Conservation (phyloP, 2,329 filamentous ascomycete genomes). For the Claviceps sp. region DNA sequence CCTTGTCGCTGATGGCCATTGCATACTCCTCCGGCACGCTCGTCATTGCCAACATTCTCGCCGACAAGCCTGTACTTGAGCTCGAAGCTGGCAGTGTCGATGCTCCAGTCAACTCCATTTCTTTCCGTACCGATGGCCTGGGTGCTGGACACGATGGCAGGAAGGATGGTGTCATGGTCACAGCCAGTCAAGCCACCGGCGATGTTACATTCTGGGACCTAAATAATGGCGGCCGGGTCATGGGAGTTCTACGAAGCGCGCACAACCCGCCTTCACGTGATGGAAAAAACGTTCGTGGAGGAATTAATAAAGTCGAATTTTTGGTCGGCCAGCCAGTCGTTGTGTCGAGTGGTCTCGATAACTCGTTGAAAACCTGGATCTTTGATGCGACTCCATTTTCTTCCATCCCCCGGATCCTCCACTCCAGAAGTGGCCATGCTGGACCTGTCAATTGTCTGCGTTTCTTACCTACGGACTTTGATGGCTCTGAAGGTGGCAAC, state of each 20-base stretch:
- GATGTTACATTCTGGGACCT: constrained; percentile 96
- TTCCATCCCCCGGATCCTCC: constrained; percentile 70
- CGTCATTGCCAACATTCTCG: constrained; percentile 67
- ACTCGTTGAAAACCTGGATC: constrained; percentile 91
- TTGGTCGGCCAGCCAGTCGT: constrained; percentile 79
- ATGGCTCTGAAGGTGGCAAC: constrained; percentile 74
- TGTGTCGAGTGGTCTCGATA: constrained; percentile 81
- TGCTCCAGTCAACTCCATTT: constrained; percentile 63
- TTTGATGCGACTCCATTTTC: constrained; percentile 89
- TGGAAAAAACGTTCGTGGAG: constrained; percentile 49
- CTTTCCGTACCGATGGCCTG: constrained; percentile 78
- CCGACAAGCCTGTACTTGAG: constrained; percentile 58
- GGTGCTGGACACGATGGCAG: constrained; percentile 81
- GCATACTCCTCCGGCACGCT: constrained; percentile 72
- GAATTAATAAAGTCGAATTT: constrained; percentile 81
- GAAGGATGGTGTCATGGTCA: constrained; percentile 86
- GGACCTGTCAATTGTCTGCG: constrained; percentile 69
- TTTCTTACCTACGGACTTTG: constrained; percentile 79
- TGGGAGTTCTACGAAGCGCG: constrained; percentile 74
- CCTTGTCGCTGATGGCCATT: constrained; percentile 73
- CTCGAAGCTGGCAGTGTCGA: constrained; percentile 53
- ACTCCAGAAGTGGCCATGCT: constrained; percentile 78
- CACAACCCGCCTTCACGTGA: constrained; percentile 60
- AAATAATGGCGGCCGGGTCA: constrained; percentile 74
- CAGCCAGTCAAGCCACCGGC: constrained; percentile 62